A percentile compares a stretch with the other conserved stretches of the same genome.
These are phyloP conservation scores for Arctostaphylos glauca DNA, from an alignment of 148 eudicot species.

Conservation along the genomic window DNA sequence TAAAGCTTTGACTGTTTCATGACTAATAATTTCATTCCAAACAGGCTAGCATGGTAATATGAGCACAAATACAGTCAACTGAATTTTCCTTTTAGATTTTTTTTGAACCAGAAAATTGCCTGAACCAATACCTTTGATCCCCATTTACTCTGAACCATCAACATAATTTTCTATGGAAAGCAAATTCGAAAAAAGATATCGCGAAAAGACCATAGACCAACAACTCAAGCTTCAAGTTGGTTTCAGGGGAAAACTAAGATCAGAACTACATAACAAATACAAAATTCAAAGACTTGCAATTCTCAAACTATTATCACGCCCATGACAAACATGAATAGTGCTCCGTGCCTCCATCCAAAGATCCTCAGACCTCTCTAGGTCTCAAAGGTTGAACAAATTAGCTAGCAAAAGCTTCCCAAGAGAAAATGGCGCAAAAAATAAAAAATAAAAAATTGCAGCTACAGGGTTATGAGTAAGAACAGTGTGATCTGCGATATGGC, in stretches of 20 bases:
- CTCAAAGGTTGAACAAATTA: conserved; percentile 8
- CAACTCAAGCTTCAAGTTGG: background rate
- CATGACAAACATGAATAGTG: no score
- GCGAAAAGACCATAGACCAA: background rate
- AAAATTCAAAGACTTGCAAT: background rate
- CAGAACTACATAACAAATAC: background rate
- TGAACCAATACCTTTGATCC: background rate
- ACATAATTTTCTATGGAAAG: background rate
- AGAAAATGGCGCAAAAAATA: background rate
- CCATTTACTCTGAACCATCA: background rate
- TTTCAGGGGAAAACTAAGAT: background rate
- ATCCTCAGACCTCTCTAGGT: background rate
- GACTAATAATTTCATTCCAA: background rate
- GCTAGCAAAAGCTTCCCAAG: background rate
- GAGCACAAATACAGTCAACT: background rate
- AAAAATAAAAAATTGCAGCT: background rate
- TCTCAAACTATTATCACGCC: conserved; percentile 8
- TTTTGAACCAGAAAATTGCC: conserved; percentile 1
- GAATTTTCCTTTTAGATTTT: background rate
- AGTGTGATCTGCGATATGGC: background rate
- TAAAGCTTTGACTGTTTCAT: no score
- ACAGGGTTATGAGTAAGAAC: background rate
- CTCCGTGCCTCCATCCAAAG: background rate
- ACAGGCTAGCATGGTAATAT: background rate
- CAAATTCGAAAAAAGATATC: background rate